Evolutionary conservation across 140 eudicot genomes (phyloP).

Genomic region (Flaveria floridana): DNA sequence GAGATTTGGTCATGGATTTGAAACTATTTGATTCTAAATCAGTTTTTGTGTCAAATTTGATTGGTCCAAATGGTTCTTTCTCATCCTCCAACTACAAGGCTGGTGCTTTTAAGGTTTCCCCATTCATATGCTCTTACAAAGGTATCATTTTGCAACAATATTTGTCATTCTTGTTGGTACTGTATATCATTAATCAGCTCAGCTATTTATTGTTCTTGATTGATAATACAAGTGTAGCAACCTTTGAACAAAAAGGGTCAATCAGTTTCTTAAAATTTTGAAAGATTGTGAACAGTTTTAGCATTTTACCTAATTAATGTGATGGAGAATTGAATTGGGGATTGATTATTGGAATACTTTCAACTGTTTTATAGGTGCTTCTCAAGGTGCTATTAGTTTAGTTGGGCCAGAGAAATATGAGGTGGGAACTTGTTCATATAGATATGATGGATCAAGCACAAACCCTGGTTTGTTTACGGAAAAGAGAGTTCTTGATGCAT

Average conservation of each 20-base stretch:
- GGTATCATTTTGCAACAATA: constrained; percentile 44
- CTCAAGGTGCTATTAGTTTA: constrained; percentile 28
- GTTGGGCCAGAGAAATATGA: constrained; percentile 35
- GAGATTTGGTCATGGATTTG: constrained; percentile 45
- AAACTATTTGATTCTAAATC: constrained; percentile 39
- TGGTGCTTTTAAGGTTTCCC: constrained; percentile 26
- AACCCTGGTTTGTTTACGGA: constrained; percentile 36
- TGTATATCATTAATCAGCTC: too few species aligned
- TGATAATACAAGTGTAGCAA: background rate
- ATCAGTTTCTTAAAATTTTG: background rate
- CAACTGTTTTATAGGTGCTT: constrained; percentile 32
- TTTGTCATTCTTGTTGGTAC: background rate
- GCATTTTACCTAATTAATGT: background rate
- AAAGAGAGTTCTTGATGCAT: constrained; percentile 53
- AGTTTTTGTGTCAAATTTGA: constrained; percentile 30
- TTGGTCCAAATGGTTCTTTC: constrained; percentile 41
- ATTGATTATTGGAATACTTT: background rate
- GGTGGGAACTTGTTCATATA: constrained; percentile 38
- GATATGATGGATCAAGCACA: constrained; percentile 44
- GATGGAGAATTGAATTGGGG: constrained; percentile 6
- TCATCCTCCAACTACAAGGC: constrained; percentile 32
- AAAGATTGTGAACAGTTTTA: background rate
- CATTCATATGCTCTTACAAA: constrained; percentile 49
- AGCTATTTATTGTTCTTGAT: background rate
- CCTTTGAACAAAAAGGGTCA: background rate